Conservation (phyloP, 345 rosid species). For the Eucalyptus globulus region DNA sequence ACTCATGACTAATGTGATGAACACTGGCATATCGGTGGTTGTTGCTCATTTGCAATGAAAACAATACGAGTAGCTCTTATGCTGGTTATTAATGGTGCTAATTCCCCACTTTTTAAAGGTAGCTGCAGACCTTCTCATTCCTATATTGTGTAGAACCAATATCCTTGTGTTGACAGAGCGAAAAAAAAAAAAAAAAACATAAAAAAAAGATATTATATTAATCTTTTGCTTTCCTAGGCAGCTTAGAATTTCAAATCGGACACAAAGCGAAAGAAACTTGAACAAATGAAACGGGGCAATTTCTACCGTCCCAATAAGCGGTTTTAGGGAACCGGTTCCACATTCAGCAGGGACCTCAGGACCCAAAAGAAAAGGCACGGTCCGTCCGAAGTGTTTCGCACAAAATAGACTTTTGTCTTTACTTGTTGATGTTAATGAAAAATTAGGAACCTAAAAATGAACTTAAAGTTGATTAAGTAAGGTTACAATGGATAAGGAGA, state of each 20-base stretch:
- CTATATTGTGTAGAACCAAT: not conserved
- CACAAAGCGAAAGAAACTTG: not conserved
- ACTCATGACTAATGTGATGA: not conserved
- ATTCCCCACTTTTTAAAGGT: not conserved
- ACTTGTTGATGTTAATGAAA: not conserved
- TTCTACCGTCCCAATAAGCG: not conserved
- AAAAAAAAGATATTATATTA: not conserved
- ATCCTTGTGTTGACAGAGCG: not conserved
- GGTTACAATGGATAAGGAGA: not conserved
- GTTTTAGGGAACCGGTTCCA: not conserved
- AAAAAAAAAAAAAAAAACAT: not conserved
- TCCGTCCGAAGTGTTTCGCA: not conserved
- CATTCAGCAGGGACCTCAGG: not conserved
- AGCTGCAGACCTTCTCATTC: not conserved
- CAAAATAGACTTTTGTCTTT: not conserved
- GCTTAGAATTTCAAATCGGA: not conserved
- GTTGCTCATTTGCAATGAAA: not conserved
- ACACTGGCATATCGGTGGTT: not conserved
- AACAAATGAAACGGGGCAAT: not conserved
- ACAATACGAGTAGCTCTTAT: not conserved
- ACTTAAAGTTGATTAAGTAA: not conserved
- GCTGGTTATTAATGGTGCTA: not conserved
- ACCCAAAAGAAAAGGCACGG: not conserved
- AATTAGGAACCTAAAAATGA: not conserved
- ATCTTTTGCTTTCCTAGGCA: not conserved